Evolutionary conservation across 345 rosid genomes (phyloP).

Genomic region (Cochlearia excelsa): DNA sequence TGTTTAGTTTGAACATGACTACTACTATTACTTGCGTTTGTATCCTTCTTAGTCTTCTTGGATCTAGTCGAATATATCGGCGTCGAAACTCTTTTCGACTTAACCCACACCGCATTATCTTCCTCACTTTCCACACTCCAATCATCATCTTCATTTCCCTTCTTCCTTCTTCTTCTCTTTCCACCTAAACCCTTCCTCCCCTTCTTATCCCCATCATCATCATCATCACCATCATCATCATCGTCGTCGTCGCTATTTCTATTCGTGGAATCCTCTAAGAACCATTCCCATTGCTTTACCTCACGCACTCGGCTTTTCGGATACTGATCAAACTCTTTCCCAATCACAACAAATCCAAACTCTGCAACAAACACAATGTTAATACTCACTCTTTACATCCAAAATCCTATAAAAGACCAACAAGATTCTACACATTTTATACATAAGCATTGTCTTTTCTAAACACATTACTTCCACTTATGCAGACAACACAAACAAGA

Average conservation of each 20-base stretch:
- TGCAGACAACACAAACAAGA: neutral
- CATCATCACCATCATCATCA: slow-evolving; percentile 34
- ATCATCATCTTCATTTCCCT: slow-evolving; percentile 45
- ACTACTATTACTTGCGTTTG: slow-evolving; percentile 13
- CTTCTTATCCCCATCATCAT: slow-evolving; percentile 26
- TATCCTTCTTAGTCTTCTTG: slow-evolving; percentile 32
- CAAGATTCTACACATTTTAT: neutral
- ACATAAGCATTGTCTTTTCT: too few relatives aligned
- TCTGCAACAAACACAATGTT: slow-evolving; percentile 44
- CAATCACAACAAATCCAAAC: slow-evolving; percentile 76
- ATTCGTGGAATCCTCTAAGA: slow-evolving; percentile 48
- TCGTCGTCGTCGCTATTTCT: slow-evolving; percentile 39
- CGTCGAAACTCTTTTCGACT: slow-evolving; percentile 34
- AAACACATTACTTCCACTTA: too few relatives aligned
- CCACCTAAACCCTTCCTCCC: slow-evolving; percentile 32
- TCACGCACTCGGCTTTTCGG: slow-evolving; percentile 44
- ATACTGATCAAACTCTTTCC: slow-evolving; percentile 66
- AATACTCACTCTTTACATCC: neutral
- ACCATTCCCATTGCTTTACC: slow-evolving; percentile 75
- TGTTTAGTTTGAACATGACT: slow-evolving; percentile 17
- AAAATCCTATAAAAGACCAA: neutral
- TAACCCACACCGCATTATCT: slow-evolving; percentile 38
- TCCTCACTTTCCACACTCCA: slow-evolving; percentile 69
- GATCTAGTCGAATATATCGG: slow-evolving; percentile 57
- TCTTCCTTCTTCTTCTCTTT: slow-evolving; percentile 47